Base-by-base conservation (phyloP, 129 eudicot genomes). In the Calendula officinalis region DNA sequence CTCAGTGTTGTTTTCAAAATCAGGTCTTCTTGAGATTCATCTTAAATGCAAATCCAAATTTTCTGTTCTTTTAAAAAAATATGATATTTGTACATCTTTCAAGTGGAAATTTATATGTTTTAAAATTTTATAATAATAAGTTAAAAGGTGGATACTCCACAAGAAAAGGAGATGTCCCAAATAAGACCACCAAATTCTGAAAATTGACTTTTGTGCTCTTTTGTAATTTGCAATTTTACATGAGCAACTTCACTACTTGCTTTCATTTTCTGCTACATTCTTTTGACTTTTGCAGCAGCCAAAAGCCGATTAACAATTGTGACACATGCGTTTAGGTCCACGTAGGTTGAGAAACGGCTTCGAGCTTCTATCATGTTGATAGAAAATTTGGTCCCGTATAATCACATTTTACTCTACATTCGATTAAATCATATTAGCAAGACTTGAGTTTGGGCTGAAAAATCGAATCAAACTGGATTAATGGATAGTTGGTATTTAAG, bases 261-360 rank as follows among this genome's bases (percentile, higher is more conserved):
- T 46, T 11, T 60, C 60, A 16, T 7, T 70, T 70, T 59, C 40
- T 69, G 61, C 52, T 37, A 65, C 46, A 65, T 65, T 65, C 17
- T 15, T 33, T 65, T 73, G 78, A 66, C 72, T 73, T 55, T 39
- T 73, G 66, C 30, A 47, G 60, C 27, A 65, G 43, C 78, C 78
- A 64, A 73, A 65, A 65, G 72, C 78, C 61, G 71, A 57, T 47
- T 73, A 56, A 65, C 54, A 38, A 56, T 39, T 59, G 43, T 56
- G 59, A 63, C 42, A 14, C 38, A 5, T 15, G 33, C 38, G 22
- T 48, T 38, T 27, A 34, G 50, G 60, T 43, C 38, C 66, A 15
- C 14, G 48, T 27, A 8, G 46, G 49, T 16, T 59, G 61, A 52
- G 9, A 42, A 55, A 68, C 64, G 63, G 73, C 45, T 55, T 68